These are phyloP conservation scores for Cudoniella acicularis DNA, from an alignment of 495 filamentous ascomycete species.

Conservation along the genomic window DNA sequence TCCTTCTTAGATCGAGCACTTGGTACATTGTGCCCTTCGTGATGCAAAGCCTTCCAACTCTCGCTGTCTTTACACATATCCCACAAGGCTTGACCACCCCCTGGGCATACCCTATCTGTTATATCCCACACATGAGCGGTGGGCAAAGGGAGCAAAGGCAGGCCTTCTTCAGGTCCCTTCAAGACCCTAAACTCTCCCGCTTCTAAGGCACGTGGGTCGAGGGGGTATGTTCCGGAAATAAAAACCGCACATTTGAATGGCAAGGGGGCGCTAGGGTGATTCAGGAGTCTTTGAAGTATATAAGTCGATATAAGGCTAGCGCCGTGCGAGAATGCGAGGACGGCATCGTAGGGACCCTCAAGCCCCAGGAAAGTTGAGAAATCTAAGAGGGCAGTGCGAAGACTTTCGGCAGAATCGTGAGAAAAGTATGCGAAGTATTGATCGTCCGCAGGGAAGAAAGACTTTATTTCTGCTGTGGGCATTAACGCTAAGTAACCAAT, in stretches of 20 bases:
- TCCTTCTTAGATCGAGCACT: neutral
- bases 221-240: neutral
- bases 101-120: neutral
- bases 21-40: neutral
- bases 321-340: conserved; percentile 12
- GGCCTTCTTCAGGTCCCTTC: neutral
- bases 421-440: neutral
- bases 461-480: neutral
- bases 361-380: neutral
- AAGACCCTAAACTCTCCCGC: neutral
- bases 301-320: neutral
- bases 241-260: conserved; percentile 1
- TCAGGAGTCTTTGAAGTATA: neutral
- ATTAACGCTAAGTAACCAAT: too few species aligned
- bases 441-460: neutral
- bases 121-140: neutral
- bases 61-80: neutral
- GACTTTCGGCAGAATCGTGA: neutral
- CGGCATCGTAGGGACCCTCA: conserved; percentile 17
- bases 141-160: neutral
- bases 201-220: neutral
- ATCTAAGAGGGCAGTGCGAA: neutral
- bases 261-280: too few species aligned
- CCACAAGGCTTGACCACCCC: neutral
- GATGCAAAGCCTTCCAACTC: neutral